Evolutionary conservation across 257 asterid genomes (phyloP), one percentile per base, ranked within the genome.

Genomic region (Salvia miltiorrhiza): DNA sequence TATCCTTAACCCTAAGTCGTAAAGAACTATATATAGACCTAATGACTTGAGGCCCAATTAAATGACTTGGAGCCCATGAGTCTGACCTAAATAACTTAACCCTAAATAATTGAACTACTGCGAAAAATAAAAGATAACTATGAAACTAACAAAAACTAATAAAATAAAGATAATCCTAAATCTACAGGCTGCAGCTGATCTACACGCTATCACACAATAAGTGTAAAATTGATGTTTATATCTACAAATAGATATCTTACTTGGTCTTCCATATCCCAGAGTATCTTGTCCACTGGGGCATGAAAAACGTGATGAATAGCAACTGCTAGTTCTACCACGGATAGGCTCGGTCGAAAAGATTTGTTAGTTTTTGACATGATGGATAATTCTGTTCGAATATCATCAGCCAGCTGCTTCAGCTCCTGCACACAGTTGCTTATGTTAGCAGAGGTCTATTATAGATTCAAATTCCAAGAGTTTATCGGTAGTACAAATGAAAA

Each of bases 241-340:
- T n/a, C n/a, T 30, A 71, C 21, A n/a, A 48, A 16, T 1, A 53
- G 48, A 63, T 21, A 16, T n/a, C 5, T 83, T 79, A 92, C 98
- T 72, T 92, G 98, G 68, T 89, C 97, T 70, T 82, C 96, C 73
- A 87, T 84, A 82, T 92, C 98, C 98, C 97, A 92, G 59, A 89
- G 76, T 66, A 92, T 89, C 84, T 87, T 92, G 85, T 92, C 98
- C 69, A 85, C 59, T 0, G 97, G 98, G 70, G 92, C 82, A 62
- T 81, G 64, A 73, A 92, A 92, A 69, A 92, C 98, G 67, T 87
- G 84, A 75, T 89, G 98, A 59, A 92, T 83, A 52, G 98, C 98
- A 55, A 92, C 86, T 5, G 97, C 76, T 63, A 92, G 84, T 78
- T 92, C 98, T 48, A 82, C 92, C 21, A 70, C 91, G 2, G 94